phyloP scores from a whole-genome alignment of 495 filamentous ascomycete genomes.

The Penicillium paxilli region DNA sequence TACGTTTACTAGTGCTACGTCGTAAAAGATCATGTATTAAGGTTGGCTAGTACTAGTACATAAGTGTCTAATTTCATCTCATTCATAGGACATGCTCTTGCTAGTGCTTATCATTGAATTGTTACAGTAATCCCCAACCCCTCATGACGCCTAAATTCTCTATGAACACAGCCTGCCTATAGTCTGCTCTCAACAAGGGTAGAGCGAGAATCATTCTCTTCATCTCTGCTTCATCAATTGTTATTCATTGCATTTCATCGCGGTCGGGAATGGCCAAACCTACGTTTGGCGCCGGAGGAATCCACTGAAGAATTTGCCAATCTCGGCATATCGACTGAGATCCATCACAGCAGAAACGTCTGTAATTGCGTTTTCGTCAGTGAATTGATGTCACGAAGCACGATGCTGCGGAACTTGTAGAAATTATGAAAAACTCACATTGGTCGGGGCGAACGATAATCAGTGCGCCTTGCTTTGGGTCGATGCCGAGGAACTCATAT shows the following conservation, averaged over 20 bases:
- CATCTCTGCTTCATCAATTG: not conserved
- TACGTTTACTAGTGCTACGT: no score
- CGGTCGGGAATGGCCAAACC: constrained; percentile 1
- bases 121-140: not conserved
- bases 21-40: no score
- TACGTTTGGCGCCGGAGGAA: constrained; percentile 31
- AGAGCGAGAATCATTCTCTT: not conserved
- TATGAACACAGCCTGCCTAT: not conserved
- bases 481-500: constrained; percentile 62
- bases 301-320: constrained; percentile 44
- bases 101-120: not conserved
- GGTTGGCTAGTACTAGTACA: no score
- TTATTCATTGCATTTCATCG: not conserved
- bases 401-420: no score
- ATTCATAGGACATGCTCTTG: no score
- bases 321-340: constrained; percentile 31
- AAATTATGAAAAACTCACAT: no score
- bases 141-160: not conserved
- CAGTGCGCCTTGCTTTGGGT: constrained; percentile 52
- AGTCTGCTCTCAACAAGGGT: constrained; percentile 4
- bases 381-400: no score
- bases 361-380: constrained; percentile 4
- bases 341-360: constrained; percentile 39
- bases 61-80: no score
- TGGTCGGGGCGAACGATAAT: constrained; percentile 69